phyloP scores from a whole-genome alignment of 495 filamentous ascomycete species.

The Aspergillus biplanus region DNA sequence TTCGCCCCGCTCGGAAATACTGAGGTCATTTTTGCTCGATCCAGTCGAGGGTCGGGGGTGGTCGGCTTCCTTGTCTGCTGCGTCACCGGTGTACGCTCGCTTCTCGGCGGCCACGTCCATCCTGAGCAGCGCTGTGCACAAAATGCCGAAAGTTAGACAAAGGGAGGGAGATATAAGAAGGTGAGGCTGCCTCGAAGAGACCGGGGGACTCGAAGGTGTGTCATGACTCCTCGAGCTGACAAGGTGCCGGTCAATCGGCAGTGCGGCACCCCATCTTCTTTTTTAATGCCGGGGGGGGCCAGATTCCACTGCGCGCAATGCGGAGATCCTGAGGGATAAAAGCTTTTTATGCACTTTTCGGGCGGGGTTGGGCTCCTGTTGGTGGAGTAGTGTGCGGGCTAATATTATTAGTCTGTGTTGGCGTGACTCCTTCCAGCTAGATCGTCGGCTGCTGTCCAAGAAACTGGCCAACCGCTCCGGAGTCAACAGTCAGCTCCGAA shows the following conservation, averaged over 20 bases:
- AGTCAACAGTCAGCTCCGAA: no score
- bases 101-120: no score
- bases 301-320: constrained; percentile 1
- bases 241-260: background rate
- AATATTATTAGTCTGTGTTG: no score
- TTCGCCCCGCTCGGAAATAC: background rate
- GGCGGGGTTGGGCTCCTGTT: background rate
- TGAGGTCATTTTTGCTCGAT: background rate
- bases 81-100: background rate
- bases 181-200: no score
- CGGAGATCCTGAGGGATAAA: background rate
- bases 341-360: background rate
- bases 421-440: no score
- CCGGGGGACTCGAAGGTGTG: no score
- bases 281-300: background rate
- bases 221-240: background rate
- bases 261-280: background rate
- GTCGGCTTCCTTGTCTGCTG: background rate
- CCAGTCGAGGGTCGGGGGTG: background rate
- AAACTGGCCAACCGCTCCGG: no score
- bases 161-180: no score
- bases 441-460: no score
- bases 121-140: no score
- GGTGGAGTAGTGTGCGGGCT: no score
- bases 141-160: no score